These are phyloP conservation scores for Oxyria digyna DNA, from an alignment of 148 eudicot species.

Conservation along the genomic window DNA sequence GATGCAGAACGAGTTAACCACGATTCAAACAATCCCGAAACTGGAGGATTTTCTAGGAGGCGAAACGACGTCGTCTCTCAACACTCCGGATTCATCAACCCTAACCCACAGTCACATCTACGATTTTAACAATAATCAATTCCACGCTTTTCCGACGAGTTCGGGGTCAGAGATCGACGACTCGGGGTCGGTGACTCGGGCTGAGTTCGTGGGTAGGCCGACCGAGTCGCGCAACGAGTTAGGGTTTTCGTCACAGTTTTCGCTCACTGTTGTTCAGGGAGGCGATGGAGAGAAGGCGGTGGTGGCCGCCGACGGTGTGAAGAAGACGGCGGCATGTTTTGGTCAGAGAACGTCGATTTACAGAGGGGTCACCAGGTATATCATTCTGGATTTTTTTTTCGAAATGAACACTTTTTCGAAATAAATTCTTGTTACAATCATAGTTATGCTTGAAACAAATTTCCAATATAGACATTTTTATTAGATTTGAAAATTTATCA, in stretches of 20 bases:
- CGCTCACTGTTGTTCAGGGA: conserved; percentile 4
- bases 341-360: conserved; percentile 8
- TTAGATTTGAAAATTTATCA: too few species aligned
- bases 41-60: conserved; percentile 5
- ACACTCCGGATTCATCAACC: neutral
- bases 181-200: neutral
- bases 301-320: neutral
- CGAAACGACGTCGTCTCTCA: conserved; percentile 2
- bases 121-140: neutral
- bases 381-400: neutral
- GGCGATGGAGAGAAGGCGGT: neutral
- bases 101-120: conserved; percentile 1
- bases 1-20: neutral
- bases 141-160: conserved; percentile 6
- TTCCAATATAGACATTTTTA: too few species aligned
- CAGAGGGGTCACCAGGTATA: conserved; percentile 4
- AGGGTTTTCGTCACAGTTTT: conserved; percentile 1
- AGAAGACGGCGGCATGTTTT: neutral
- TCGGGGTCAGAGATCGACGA: conserved; percentile 5
- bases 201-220: neutral
- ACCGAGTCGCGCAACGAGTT: neutral
- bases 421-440: too few species aligned
- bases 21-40: neutral
- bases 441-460: too few species aligned
- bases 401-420: too few species aligned